These are phyloP conservation scores for Talaromyces funiculosus DNA, from an alignment of 2,329 filamentous ascomycete genomes.

Conservation along the genomic window DNA sequence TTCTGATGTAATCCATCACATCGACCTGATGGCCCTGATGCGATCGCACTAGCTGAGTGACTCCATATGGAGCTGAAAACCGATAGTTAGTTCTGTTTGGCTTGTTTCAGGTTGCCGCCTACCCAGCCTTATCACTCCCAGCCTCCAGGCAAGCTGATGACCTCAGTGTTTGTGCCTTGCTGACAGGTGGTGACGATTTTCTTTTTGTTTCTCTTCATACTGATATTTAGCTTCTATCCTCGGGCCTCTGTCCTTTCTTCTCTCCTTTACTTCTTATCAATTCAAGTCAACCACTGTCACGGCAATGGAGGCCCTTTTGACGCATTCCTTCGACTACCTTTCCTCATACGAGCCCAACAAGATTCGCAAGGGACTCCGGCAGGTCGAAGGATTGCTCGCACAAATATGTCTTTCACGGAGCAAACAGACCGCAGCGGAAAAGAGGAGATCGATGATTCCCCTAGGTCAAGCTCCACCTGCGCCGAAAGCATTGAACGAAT, in stretches of 20 bases:
- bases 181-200: neutral
- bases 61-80: slow-evolving; percentile 3
- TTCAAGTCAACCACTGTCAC: neutral
- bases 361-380: slow-evolving; percentile 86
- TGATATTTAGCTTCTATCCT: neutral
- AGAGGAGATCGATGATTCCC: slow-evolving; percentile 38
- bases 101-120: slow-evolving; percentile 1
- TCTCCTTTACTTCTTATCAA: neutral
- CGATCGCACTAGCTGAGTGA: neutral
- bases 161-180: slow-evolving; percentile 1
- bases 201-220: neutral
- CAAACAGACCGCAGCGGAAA: slow-evolving; percentile 34
- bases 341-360: slow-evolving; percentile 86
- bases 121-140: neutral
- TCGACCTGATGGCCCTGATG: neutral
- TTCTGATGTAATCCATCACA: slow-evolving; percentile 8
- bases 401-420: slow-evolving; percentile 77
- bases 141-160: neutral
- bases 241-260: neutral
- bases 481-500: slow-evolving; percentile 60
- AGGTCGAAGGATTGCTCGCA: slow-evolving; percentile 88
- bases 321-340: slow-evolving; percentile 91
- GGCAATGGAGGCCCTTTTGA: slow-evolving; percentile 82
- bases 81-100: neutral
- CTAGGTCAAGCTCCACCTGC: slow-evolving; percentile 38